Base-by-base conservation (phyloP, 805 yeast genomes). In the Hemisphaericaspora nanyangensis region DNA sequence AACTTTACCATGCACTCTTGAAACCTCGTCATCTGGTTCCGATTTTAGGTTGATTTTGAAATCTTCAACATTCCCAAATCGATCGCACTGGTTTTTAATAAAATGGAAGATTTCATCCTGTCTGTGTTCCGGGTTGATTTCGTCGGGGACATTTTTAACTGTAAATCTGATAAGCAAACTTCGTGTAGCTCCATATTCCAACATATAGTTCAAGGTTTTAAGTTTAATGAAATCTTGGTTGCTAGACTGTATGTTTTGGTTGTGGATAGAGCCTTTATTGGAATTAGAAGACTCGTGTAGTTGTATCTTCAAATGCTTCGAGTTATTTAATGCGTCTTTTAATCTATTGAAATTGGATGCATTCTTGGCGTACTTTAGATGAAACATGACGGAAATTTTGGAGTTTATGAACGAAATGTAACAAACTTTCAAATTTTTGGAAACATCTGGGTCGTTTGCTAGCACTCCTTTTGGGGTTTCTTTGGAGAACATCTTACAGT, bases 61-160 rank as follows among this genome's bases (percentile, higher is more conserved):
- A 18, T 58, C 56, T 38, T 72, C 76, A 24, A 73, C 50, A 0
- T 60, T 61, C 13, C 79, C 80, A 43, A 63, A 63, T 29, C 60
- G 56, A 18, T 47, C 54, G 40, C 72, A 61, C 38, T 62, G 68
- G 3, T 48, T 44, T 5, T 46, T 40, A 10, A 72, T 45, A 5
- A 25, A 37, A 37, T 17, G 34, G 33, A 33, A 19, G 6, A 42
- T 30, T 28, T 37, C 37, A 15, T 22, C 18, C 12, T 24, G 6
- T 26, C 31, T 34, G 6, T 29, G 26, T 22, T 37, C 35, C 6
- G 8, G 16, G 4, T 22, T 13, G 3, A 41, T 17, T 30, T 38
- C 36, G 13, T 39, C 28, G 33, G 40, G 24, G 15, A 26, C 15
- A 12, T 17, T 13, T 19, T 18, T 8, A 3, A 29, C 19, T 3